Percentiles rank a stretch among this genome's conserved stretches.
Conservation (phyloP, 331 rosid genomes). For the Pyrus hybrid region DNA sequence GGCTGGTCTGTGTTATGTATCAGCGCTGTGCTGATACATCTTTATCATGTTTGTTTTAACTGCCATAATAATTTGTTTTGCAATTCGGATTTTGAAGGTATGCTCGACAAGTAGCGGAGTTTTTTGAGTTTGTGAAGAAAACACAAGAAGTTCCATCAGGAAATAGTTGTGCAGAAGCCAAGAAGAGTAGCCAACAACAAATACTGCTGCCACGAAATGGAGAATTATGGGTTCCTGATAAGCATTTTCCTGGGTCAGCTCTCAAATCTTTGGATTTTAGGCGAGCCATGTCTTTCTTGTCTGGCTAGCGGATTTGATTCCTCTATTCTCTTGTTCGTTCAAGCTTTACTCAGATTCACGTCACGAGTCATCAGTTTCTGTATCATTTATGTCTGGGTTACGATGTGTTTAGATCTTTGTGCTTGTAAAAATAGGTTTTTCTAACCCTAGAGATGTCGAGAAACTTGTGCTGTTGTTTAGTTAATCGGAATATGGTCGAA, state of each 20-base stretch:
- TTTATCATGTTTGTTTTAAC: neutral
- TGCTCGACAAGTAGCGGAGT: conserved; percentile 93
- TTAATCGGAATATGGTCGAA: neutral
- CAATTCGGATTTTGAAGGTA: conserved; percentile 49
- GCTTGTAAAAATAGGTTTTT: conserved; percentile 28
- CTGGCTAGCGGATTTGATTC: conserved; percentile 33
- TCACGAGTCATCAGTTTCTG: conserved; percentile 2
- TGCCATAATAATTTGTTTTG: neutral
- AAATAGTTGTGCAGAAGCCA: conserved; percentile 34
- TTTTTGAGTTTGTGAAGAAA: conserved; percentile 89
- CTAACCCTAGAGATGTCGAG: conserved; percentile 29
- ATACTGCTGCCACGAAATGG: conserved; percentile 54
- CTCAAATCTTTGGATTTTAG: conserved; percentile 62
- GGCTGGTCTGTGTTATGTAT: neutral
- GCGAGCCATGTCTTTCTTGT: conserved; percentile 67
- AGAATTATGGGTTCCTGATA: conserved; percentile 66
- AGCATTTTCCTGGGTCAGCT: conserved; percentile 51
- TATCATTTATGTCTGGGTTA: conserved; percentile 6
- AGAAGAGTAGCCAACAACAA: conserved; percentile 38
- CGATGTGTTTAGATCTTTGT: conserved; percentile 17
- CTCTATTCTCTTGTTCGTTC: neutral
- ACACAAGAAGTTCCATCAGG: conserved; percentile 42
- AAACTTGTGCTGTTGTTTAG: neutral
- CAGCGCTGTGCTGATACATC: neutral
- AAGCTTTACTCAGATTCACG: neutral